Evolutionary conservation across 768 basidiomycete species (phyloP), one percentile per base, ranked within the genome.

Genomic region (Hypholoma sublateritium): DNA sequence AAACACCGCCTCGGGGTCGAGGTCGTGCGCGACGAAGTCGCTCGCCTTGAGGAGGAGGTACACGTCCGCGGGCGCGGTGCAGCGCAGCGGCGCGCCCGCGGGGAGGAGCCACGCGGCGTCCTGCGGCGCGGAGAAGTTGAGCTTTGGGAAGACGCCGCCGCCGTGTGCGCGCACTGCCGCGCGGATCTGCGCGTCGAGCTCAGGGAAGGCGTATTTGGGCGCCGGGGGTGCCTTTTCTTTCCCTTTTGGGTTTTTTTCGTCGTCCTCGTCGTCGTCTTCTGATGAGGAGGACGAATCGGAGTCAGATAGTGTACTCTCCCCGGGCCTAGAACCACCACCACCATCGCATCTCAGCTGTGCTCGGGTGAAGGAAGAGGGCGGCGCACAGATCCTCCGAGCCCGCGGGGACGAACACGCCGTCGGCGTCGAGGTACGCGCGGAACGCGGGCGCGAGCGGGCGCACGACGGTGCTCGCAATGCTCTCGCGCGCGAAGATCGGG

Each of bases 71-170:
- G 94, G 93, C 1, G 86, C 84, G 3, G 85, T 88, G 73, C 95
- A 98, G 73, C 89, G 90, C 42, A 97, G 76, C 4, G 93, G 93
- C 0, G 90, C 85, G 0, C 88, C 89, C 37, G 87, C 80, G 2
- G 94, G 90, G 4, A 96, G 77, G 50, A 97, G 82, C 93, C 95
- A 98, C 4, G 90, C 82, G 28, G 95, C 93, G 63, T 98, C 96
- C 93, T 46, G 46, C 13, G 95, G 95, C n/a, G 92, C 88, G 5
- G 94, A 92, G 74, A 95, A 97, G 67, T 97, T 98, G 54, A 98
- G 84, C 72, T 98, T 98, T 0, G 95, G 95, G 69, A 98, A 98
- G 25, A 96, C 88, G 5, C 88, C 88, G 2, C 85, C 89, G 69
- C 91, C 95, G 55, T 80, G 71, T 44, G 28, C 9, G 28, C 73